These are phyloP conservation scores for Gaertneriomyces sp. DNA, from an alignment of 192 early-diverging fungal genomes.

Conservation along the genomic window DNA sequence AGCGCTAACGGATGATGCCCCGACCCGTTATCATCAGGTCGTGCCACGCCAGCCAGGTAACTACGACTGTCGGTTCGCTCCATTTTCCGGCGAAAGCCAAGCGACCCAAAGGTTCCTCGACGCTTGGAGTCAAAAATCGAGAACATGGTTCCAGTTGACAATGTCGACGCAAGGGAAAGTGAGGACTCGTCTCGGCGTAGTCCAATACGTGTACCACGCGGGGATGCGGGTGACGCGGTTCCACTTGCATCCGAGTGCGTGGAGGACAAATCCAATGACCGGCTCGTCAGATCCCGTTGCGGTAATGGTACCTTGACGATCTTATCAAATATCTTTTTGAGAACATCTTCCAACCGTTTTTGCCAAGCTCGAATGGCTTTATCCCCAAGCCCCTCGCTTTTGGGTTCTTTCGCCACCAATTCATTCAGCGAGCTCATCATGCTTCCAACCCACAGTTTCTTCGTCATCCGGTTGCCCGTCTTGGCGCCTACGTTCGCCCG, in stretches of 20 bases:
- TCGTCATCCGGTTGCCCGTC: conserved; percentile 68
- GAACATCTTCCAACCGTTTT: background rate
- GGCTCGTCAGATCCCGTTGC: conserved; percentile 11
- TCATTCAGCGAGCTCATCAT: no score
- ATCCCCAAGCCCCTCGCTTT: no score
- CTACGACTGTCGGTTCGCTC: background rate
- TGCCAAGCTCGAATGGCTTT: no score
- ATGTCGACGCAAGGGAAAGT: conserved; percentile 19
- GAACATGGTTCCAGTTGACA: conserved; percentile 29
- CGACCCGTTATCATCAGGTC: background rate
- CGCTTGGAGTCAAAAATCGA: conserved; percentile 12
- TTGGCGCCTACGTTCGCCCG: conserved; percentile 62
- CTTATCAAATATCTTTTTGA: conserved; percentile 18
- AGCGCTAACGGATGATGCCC: conserved; percentile 4
- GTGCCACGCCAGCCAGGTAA: background rate
- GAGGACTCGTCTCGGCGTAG: conserved; percentile 18
- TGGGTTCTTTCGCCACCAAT: no score
- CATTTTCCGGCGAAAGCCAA: background rate
- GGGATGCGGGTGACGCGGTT: no score
- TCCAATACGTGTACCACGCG: background rate
- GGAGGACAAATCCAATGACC: background rate
- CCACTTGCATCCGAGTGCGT: no score
- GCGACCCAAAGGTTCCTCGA: background rate
- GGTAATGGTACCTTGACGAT: conserved; percentile 22
- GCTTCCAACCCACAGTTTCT: conserved; percentile 40